These are phyloP conservation scores for Erysimum cheiranthoides DNA, from an alignment of 345 rosid species.

Conservation along the genomic window DNA sequence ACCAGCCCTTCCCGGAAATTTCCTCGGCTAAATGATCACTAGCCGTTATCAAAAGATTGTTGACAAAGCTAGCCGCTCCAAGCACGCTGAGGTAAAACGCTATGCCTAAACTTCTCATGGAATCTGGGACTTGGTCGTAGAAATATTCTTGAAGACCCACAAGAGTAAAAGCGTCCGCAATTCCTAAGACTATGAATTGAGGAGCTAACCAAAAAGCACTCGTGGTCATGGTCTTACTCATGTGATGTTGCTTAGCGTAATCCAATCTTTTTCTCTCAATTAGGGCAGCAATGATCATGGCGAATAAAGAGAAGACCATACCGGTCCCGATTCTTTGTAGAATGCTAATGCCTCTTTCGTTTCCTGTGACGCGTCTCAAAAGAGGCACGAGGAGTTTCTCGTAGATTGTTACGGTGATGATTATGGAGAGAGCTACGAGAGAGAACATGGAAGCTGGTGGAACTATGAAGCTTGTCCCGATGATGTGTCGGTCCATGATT, in stretches of 20 bases:
- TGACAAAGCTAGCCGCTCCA: slow-evolving; percentile 73
- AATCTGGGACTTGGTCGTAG: slow-evolving; percentile 73
- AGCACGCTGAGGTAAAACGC: slow-evolving; percentile 63
- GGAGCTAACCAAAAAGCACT: slow-evolving; percentile 60
- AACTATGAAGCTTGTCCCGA: slow-evolving; percentile 43
- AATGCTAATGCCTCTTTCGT: slow-evolving; percentile 58
- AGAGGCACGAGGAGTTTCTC: slow-evolving; percentile 57
- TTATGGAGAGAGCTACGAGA: slow-evolving; percentile 51
- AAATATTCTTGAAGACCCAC: slow-evolving; percentile 75
- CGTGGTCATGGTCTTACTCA: slow-evolving; percentile 33
- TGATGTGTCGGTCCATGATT: slow-evolving; percentile 53
- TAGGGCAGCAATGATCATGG: slow-evolving; percentile 55
- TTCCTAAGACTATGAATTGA: slow-evolving; percentile 53
- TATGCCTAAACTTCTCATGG: slow-evolving; percentile 69
- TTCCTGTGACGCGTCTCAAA: slow-evolving; percentile 46
- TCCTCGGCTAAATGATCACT: slow-evolving; percentile 56
- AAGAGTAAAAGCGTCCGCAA: slow-evolving; percentile 61
- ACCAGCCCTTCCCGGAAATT: slow-evolving; percentile 61
- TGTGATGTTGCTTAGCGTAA: slow-evolving; percentile 23
- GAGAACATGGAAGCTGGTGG: slow-evolving; percentile 56
- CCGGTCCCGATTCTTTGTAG: slow-evolving; percentile 62
- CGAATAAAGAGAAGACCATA: slow-evolving; percentile 46
- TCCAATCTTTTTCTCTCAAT: slow-evolving; percentile 56
- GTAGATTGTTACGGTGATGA: slow-evolving; percentile 50
- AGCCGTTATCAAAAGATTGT: slow-evolving; percentile 70